A percentile compares a stretch with the other conserved stretches of the same genome.
These are phyloP conservation scores for Globisporangium spiculum DNA, from an alignment of 352 stramenopile species.

Conservation along the genomic window DNA sequence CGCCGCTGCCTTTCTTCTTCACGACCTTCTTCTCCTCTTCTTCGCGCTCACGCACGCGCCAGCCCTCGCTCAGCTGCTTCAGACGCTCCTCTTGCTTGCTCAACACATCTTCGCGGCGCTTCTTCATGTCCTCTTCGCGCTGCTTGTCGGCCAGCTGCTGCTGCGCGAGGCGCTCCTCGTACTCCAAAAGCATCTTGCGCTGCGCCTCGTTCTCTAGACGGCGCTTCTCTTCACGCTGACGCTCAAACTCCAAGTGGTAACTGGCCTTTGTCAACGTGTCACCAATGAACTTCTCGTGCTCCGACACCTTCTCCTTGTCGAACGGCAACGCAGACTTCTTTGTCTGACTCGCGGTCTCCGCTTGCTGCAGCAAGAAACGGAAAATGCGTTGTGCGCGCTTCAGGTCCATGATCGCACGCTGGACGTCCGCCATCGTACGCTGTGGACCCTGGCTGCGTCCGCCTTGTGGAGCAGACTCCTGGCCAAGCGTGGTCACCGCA, in stretches of 20 bases:
- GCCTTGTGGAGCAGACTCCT: slow-evolving; percentile 47
- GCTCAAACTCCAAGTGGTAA: slow-evolving; percentile 88
- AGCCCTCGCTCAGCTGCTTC: slow-evolving; percentile 77
- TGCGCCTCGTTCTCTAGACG: slow-evolving; percentile 79
- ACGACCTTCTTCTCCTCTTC: slow-evolving; percentile 81
- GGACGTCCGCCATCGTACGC: slow-evolving; percentile 86
- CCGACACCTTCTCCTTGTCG: slow-evolving; percentile 84
- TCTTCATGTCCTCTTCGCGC: slow-evolving; percentile 59
- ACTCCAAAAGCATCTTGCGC: slow-evolving; percentile 75
- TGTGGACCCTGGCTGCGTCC: slow-evolving; percentile 43
- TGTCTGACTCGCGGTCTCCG: slow-evolving; percentile 41
- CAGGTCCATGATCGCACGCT: slow-evolving; percentile 83
- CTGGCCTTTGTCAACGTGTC: slow-evolving; percentile 86
- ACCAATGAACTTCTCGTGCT: slow-evolving; percentile 86
- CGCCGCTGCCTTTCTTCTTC: slow-evolving; percentile 50
- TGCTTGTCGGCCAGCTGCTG: slow-evolving; percentile 52
- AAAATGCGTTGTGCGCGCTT: slow-evolving; percentile 85
- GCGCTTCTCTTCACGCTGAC: slow-evolving; percentile 83
- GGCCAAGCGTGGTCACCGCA: slow-evolving; percentile 74
- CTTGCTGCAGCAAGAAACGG: slow-evolving; percentile 71
- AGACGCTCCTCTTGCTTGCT: slow-evolving; percentile 83
- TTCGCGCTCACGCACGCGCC: slow-evolving; percentile 78
- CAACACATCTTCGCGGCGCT: slow-evolving; percentile 62
- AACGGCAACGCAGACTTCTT: slow-evolving; percentile 77
- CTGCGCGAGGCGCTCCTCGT: slow-evolving; percentile 73